Conservation (phyloP, 1,139 yeast species). For the Zygosaccharomyces sapae region DNA sequence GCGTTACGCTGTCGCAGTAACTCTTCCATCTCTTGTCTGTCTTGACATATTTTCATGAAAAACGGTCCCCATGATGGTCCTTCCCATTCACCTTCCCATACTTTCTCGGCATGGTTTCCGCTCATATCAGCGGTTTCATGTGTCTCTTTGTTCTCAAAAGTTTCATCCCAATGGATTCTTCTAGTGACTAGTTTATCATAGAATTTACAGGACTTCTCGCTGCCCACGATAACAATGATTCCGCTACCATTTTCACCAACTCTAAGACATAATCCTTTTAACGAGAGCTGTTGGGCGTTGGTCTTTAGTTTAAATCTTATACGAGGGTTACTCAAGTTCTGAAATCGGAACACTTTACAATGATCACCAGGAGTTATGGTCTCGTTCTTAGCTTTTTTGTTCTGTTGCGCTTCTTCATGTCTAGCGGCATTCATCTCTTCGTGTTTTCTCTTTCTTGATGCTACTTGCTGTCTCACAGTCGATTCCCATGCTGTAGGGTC, state of each 20-base stretch:
- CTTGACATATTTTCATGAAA: constrained; percentile 33
- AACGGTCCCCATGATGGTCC: constrained; percentile 33
- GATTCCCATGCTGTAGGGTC: constrained; percentile 88
- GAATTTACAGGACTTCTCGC: constrained; percentile 53
- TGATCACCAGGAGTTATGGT: constrained; percentile 28
- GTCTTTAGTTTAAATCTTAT: constrained; percentile 70
- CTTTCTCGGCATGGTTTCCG: constrained; percentile 47
- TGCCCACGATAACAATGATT: constrained; percentile 71
- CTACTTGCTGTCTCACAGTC: constrained; percentile 65
- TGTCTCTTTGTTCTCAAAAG: constrained; percentile 33
- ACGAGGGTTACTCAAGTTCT: constrained; percentile 54
- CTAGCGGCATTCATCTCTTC: constrained; percentile 58
- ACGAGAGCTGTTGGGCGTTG: constrained; percentile 68
- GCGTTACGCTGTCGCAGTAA: constrained; percentile 25
- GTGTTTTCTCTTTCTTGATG: constrained; percentile 59
- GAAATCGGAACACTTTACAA: constrained; percentile 59
- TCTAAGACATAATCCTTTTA: constrained; percentile 56
- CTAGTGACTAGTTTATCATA: constrained; percentile 58
- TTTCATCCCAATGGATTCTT: constrained; percentile 69
- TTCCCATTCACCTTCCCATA: constrained; percentile 76
- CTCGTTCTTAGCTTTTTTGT: constrained; percentile 7
- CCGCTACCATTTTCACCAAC: constrained; percentile 44
- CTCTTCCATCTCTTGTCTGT: constrained; percentile 19
- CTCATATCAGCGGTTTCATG: constrained; percentile 40
- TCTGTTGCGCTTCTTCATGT: constrained; percentile 27